Evolutionary conservation across 345 rosid genomes (phyloP).

Genomic region (Eucalyptus guilfoylei): DNA sequence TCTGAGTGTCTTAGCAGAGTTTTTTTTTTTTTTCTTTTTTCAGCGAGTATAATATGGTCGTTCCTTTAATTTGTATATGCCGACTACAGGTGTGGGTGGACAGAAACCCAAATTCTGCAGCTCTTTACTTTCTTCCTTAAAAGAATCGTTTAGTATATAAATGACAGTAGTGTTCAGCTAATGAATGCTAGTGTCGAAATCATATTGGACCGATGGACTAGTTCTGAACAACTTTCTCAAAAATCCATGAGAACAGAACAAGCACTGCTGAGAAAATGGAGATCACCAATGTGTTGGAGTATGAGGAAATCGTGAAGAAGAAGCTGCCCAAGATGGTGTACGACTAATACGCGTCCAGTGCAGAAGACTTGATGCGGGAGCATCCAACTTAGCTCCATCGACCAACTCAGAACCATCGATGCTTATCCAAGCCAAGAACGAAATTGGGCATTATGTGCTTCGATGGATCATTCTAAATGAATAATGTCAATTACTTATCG

Average conservation of each 20-base stretch:
- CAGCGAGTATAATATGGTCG: not conserved
- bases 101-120: not conserved
- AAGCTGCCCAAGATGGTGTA: conserved; percentile 89
- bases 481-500: no score
- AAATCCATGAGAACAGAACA: not conserved
- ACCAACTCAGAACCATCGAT: no score
- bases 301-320: conserved; percentile 68
- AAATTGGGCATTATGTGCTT: no score
- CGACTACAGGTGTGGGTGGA: not conserved
- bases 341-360: conserved; percentile 89
- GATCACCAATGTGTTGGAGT: conserved; percentile 83
- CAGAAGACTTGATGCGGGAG: no score
- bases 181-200: not conserved
- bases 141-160: not conserved
- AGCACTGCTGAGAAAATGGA: conserved; percentile 23
- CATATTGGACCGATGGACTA: not conserved
- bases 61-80: not conserved
- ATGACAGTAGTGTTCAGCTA: not conserved
- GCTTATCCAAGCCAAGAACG: no score
- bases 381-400: no score
- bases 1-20: not conserved
- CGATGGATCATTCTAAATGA: no score
- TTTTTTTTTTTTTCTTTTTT: no score
- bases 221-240: not conserved
- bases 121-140: not conserved